Base-by-base conservation (phyloP, 805 yeast species). In the Kluyveromyces aestuarii region DNA sequence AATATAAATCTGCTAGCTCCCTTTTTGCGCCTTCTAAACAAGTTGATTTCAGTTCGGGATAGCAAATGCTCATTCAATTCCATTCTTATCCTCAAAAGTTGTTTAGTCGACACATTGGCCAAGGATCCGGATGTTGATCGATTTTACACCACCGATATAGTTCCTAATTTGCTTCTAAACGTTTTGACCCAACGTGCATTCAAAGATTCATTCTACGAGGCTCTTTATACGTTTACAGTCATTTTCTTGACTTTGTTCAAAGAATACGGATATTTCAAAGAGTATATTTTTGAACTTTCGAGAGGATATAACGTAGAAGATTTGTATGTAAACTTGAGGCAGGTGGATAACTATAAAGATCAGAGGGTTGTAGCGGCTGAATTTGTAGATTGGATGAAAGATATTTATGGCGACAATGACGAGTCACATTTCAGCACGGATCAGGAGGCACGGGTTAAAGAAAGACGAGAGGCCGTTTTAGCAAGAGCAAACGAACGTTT, bases 31-130 rank as follows among this genome's bases (percentile, higher is more conserved):
- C 68, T 91, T 37, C 72, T 91, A 53, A 80, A 83, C 51, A 90
- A 87, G 62, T 74, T 91, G 19, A 81, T 91, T 57, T 74, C 78
- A 54, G 85, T 88, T 63, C 87, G 85, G 58, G 99, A 91, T 62
- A 85, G 93, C 35, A 84, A 93, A 60, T 91, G 98, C 64, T 82
- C 96, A 6, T 91, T 86, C 69, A 93, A 93, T 64, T 86, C 95
- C 2, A 84, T 91, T 45, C 68, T 91, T 50, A 81, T 91, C 30
- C 73, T 91, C 50, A 76, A 95, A 52, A 82, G 85, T 52, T 73
- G 90, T 48, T 69, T 90, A 49, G 80, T 79, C 16, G 86, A 81
- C 18, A 77, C 87, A 40, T 70, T 88, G 38, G 72, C 82, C 40
- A 77, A 80, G 54, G 83, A 85, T 57, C 82, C 79, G 17, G 84